Conservation (phyloP, 257 asterid species). For the Coffea canephora region DNA sequence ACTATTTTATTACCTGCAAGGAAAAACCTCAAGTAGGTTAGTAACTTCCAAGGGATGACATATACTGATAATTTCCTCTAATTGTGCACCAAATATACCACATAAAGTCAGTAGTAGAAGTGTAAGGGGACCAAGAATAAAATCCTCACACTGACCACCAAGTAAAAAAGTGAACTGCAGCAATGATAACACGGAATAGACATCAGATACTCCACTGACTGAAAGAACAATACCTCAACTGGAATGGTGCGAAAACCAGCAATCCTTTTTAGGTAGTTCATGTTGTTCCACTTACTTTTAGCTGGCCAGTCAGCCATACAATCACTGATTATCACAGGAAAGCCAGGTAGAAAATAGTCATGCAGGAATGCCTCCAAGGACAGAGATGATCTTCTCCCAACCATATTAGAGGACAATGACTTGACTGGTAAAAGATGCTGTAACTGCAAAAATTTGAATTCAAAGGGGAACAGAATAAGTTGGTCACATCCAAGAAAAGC, state of each 20-base stretch:
- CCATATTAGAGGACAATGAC: constrained; percentile 39
- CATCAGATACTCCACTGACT: neutral
- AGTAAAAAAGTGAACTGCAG: neutral
- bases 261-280: constrained; percentile 68
- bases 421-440: constrained; percentile 28
- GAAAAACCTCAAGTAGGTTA: neutral
- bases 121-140: neutral
- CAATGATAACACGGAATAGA: neutral
- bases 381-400: constrained; percentile 33
- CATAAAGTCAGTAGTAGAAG: neutral
- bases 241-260: constrained; percentile 97
- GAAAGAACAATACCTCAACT: constrained; percentile 66
- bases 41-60: neutral
- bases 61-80: neutral
- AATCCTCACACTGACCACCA: neutral
- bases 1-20: neutral
- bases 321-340: constrained; percentile 61
- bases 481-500: neutral
- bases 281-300: constrained; percentile 68
- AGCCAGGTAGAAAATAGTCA: constrained; percentile 30
- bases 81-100: neutral
- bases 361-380: constrained; percentile 42
- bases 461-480: neutral
- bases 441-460: constrained; percentile 29
- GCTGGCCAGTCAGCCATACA: constrained; percentile 97